Conservation (phyloP, 495 filamentous ascomycete genomes). For the Xylaria telfairii region DNA sequence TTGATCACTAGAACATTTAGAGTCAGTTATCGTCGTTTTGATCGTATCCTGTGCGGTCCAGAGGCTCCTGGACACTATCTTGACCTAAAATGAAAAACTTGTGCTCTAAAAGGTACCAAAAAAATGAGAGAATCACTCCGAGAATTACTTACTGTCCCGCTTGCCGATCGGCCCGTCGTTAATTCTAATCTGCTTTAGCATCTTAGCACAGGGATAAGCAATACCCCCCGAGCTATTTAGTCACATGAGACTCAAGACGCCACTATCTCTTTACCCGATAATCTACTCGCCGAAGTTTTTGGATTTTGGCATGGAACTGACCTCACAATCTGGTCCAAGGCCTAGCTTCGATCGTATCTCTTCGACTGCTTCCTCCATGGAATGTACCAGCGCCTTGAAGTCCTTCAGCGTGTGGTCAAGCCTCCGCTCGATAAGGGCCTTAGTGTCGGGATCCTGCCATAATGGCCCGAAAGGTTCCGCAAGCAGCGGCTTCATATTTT, state of each 20-base stretch:
- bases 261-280: neutral
- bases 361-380: conserved; percentile 30
- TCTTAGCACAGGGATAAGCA: neutral
- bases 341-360: conserved; percentile 33
- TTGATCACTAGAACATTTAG: too few relatives aligned
- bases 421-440: conserved; percentile 14
- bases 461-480: conserved; percentile 31
- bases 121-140: too few relatives aligned
- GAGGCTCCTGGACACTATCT: too few relatives aligned
- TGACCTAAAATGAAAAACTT: too few relatives aligned
- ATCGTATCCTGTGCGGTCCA: too few relatives aligned
- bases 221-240: neutral
- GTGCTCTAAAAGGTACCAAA: too few relatives aligned
- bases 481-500: conserved; percentile 37
- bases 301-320: neutral
- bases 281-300: neutral
- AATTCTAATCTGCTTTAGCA: conserved; percentile 6
- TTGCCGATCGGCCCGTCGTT: conserved; percentile 5
- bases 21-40: too few relatives aligned
- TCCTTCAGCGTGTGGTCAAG: conserved; percentile 20
- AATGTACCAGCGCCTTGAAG: conserved; percentile 28
- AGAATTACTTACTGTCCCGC: too few relatives aligned
- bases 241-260: neutral
- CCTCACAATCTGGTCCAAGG: conserved; percentile 21
- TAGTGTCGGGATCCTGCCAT: conserved; percentile 17